These are phyloP conservation scores for Centella asiatica DNA, from an alignment of 129 eudicot species.

Conservation along the genomic window DNA sequence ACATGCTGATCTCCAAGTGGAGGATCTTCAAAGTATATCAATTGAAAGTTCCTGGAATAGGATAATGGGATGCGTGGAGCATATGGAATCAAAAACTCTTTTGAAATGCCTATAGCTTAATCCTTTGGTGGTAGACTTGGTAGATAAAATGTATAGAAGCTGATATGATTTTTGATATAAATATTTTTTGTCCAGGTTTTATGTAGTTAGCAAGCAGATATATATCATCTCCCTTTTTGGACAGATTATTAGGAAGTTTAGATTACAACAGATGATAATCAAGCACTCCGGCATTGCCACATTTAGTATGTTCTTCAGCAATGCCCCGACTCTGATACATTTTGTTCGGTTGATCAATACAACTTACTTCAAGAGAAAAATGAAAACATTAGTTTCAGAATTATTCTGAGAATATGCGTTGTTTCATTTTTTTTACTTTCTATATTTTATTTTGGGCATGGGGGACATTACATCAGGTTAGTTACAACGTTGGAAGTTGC, in stretches of 20 bases:
- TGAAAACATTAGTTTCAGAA: no score
- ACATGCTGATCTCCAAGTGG: not conserved
- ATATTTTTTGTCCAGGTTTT: conserved; percentile 2
- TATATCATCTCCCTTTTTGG: not conserved
- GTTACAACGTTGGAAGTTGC: no score
- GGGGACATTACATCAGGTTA: no score
- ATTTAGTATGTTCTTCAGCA: no score
- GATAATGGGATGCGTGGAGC: not conserved
- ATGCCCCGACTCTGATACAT: not conserved
- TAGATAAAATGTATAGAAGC: conserved; percentile 2
- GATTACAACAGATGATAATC: not conserved
- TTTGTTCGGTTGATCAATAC: not conserved
- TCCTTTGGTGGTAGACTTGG: not conserved
- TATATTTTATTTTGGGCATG: no score
- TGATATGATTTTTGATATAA: conserved; percentile 14
- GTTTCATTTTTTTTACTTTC: no score
- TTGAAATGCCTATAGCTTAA: not conserved
- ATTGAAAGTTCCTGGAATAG: not conserved
- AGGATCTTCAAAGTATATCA: not conserved
- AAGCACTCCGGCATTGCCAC: no score
- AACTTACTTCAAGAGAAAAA: no score
- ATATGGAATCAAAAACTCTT: not conserved
- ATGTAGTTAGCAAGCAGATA: conserved; percentile 27
- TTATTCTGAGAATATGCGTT: no score
- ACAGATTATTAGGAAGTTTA: not conserved